These are phyloP conservation scores for Rhodamnia rubescens DNA, from an alignment of 345 rosid genomes.

Conservation along the genomic window DNA sequence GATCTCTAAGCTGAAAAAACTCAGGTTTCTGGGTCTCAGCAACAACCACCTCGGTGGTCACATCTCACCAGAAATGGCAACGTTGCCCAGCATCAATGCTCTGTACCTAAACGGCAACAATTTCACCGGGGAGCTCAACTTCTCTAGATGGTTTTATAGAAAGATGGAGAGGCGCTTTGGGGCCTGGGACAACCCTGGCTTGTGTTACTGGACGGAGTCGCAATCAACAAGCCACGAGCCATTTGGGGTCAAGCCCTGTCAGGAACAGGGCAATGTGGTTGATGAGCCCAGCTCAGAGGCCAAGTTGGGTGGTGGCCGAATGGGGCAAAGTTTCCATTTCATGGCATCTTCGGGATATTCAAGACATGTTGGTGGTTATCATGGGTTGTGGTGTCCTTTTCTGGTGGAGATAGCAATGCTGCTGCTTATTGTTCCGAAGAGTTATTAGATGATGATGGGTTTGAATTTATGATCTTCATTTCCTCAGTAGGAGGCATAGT, in stretches of 20 bases:
- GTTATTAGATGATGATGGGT: neutral
- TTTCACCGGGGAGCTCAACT: constrained; percentile 64
- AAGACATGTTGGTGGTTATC: constrained; percentile 12
- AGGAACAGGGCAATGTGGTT: constrained; percentile 8
- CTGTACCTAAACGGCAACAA: constrained; percentile 72
- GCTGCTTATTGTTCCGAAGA: neutral
- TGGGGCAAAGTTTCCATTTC: constrained; percentile 14
- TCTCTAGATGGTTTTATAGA: constrained; percentile 41
- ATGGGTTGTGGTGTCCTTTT: constrained; percentile 3
- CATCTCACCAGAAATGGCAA: constrained; percentile 41
- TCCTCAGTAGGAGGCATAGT: neutral
- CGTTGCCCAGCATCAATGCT: constrained; percentile 49
- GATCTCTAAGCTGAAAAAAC: constrained; percentile 41
- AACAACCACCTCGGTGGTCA: constrained; percentile 59
- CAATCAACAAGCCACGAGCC: constrained; percentile 32
- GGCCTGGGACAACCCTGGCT: constrained; percentile 76
- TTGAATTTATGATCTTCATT: neutral
- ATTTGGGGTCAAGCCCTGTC: constrained; percentile 63
- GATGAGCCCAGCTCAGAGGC: constrained; percentile 18
- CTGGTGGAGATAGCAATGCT: neutral
- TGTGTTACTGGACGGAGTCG: constrained; percentile 42
- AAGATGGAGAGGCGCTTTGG: constrained; percentile 78
- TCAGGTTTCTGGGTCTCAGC: constrained; percentile 70
- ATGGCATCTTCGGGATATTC: constrained; percentile 31
- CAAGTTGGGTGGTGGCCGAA: constrained; percentile 11